These are phyloP conservation scores for Colletotrichum melonis DNA, from an alignment of 2,329 filamentous ascomycete genomes.

Conservation along the genomic window DNA sequence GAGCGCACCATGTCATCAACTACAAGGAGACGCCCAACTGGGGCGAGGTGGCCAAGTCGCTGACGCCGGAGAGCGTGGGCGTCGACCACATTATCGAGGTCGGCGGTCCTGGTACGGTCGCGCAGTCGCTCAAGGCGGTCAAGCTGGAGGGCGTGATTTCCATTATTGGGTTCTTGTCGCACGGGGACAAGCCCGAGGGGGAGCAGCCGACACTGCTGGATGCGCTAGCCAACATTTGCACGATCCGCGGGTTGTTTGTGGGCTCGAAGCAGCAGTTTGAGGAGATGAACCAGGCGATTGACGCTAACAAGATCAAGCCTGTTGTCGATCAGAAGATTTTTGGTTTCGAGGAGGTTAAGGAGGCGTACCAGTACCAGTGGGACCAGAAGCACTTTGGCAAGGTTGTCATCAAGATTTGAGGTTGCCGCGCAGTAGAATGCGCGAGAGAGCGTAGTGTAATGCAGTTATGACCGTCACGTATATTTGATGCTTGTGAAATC, in stretches of 20 bases:
- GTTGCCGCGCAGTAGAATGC: background rate
- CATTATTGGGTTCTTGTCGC: conserved; percentile 46
- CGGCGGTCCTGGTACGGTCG: conserved; percentile 55
- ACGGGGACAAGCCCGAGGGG: background rate
- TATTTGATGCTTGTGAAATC: background rate
- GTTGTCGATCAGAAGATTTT: conserved; percentile 29
- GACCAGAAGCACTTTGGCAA: conserved; percentile 33
- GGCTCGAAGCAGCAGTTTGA: conserved; percentile 34
- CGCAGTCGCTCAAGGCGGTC: conserved; percentile 57
- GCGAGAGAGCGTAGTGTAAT: background rate
- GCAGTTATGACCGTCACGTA: background rate
- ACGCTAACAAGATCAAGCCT: conserved; percentile 30
- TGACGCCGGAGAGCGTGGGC: conserved; percentile 54
- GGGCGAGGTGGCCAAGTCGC: conserved; percentile 55
- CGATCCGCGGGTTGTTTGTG: conserved; percentile 28
- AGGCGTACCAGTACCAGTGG: conserved; percentile 33
- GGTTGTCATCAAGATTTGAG: conserved; percentile 29
- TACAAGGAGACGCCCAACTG: conserved; percentile 58
- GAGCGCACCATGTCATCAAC: conserved; percentile 62
- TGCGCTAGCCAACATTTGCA: conserved; percentile 30
- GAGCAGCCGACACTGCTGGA: conserved; percentile 31
- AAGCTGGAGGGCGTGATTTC: conserved; percentile 58
- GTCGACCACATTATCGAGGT: conserved; percentile 62
- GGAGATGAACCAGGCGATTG: conserved; percentile 33
- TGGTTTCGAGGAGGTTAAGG: conserved; percentile 33